These are phyloP conservation scores for Suillus variegatus DNA, from an alignment of 768 basidiomycete species.

Conservation along the genomic window DNA sequence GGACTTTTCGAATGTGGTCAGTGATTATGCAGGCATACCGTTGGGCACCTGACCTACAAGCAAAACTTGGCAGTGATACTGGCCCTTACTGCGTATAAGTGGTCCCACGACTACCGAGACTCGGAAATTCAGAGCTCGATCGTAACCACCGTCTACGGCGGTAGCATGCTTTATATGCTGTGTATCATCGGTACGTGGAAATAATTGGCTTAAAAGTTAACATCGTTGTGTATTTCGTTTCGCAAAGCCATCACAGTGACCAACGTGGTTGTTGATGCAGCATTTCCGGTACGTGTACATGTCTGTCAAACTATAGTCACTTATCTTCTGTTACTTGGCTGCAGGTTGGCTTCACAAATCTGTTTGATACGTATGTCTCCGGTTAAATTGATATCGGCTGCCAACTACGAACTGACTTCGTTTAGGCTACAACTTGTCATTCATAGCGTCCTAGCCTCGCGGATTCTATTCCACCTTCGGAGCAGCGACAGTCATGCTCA, in stretches of 20 bases:
- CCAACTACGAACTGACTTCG: background rate
- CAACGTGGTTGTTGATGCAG: conserved; percentile 10
- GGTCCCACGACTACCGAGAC: background rate
- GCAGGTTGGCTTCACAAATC: background rate
- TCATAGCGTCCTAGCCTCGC: conserved; percentile 26
- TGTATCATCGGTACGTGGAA: conserved; percentile 18
- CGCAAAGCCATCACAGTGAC: conserved; percentile 16
- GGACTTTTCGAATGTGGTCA: background rate
- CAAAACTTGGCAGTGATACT: background rate
- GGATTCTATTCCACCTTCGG: conserved; percentile 31
- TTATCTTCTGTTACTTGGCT: background rate
- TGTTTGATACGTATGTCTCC: background rate
- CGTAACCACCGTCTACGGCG: conserved; percentile 15
- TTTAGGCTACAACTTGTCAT: conserved; percentile 22
- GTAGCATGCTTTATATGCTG: conserved; percentile 19
- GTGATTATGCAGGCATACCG: background rate
- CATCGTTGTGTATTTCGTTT: background rate
- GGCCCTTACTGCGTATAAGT: conserved; percentile 5
- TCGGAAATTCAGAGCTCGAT: conserved; percentile 11
- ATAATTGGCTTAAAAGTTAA: background rate
- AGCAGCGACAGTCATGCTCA: conserved; percentile 13
- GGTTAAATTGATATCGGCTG: background rate
- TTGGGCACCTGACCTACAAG: background rate
- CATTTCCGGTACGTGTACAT: conserved; percentile 13
- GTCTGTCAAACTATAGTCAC: background rate